These are phyloP conservation scores for Aegilops sharonensis DNA, from an alignment of 176 grass and related monocot species.

Conservation along the genomic window DNA sequence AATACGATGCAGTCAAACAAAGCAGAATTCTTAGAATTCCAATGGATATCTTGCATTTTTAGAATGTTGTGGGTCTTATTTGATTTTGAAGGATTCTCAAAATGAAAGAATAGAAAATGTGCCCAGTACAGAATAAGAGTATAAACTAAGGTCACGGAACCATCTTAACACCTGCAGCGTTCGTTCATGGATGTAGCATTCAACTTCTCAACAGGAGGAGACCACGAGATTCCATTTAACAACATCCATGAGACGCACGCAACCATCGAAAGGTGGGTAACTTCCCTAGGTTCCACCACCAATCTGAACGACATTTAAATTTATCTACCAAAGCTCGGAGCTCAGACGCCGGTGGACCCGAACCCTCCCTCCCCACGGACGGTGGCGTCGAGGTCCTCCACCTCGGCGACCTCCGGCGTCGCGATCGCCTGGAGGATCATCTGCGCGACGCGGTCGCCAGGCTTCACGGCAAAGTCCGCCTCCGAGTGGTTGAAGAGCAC, in stretches of 20 bases:
- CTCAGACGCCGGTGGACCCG: constrained; percentile 77
- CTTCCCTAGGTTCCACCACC: background rate
- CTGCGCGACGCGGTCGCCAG: constrained; percentile 66
- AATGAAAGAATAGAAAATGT: too few species aligned
- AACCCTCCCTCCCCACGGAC: constrained; percentile 73
- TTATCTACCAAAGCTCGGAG: background rate
- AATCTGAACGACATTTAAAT: background rate
- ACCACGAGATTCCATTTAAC: background rate
- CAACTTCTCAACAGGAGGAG: too few species aligned
- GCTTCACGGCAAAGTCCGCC: constrained; percentile 68
- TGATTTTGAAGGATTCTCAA: too few species aligned
- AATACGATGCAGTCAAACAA: too few species aligned
- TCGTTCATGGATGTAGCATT: too few species aligned
- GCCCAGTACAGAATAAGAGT: too few species aligned
- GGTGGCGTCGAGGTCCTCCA: constrained; percentile 77
- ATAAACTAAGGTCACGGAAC: too few species aligned
- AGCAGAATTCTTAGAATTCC: too few species aligned
- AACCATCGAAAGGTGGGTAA: background rate
- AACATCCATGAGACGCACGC: background rate
- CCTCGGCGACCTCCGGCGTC: constrained; percentile 73
- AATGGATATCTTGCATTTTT: too few species aligned
- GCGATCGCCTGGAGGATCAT: constrained; percentile 67
- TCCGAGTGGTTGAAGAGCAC: constrained; percentile 94
- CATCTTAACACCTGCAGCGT: too few species aligned
- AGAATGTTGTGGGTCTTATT: too few species aligned